phyloP scores from a whole-genome alignment of 2,329 filamentous ascomycete species.

The Fusarium albidum region DNA sequence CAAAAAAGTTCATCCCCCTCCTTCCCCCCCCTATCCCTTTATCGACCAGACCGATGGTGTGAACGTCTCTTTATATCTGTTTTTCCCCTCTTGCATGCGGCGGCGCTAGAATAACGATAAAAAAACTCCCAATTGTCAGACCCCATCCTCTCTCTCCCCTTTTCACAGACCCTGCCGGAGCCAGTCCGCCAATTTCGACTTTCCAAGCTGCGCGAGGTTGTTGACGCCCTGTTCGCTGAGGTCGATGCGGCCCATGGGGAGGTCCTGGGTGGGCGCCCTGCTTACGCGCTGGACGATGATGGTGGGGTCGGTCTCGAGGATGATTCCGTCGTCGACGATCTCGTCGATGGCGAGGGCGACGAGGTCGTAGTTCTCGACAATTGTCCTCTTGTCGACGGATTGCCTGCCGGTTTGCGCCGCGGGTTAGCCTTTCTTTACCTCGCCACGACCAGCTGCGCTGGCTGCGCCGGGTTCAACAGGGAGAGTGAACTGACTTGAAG shows the following conservation, averaged over 20 bases:
- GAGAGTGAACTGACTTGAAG: constrained; percentile 76
- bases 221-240: constrained; percentile 94
- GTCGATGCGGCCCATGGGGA: constrained; percentile 92
- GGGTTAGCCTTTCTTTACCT: too few species aligned
- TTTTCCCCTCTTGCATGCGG: constrained; percentile 37
- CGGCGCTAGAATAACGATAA: constrained; percentile 42
- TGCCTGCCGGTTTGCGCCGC: constrained; percentile 66
- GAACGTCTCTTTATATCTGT: constrained; percentile 33
- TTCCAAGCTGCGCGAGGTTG: constrained; percentile 93
- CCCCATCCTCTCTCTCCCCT: constrained; percentile 1
- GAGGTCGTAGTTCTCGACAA: constrained; percentile 98
- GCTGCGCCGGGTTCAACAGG: not conserved
- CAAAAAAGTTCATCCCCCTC: constrained; percentile 8
- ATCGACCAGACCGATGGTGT: constrained; percentile 34
- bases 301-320: constrained; percentile 95
- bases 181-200: constrained; percentile 89
- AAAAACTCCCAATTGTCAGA: constrained; percentile 38
- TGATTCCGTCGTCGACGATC: constrained; percentile 93
- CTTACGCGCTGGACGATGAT: constrained; percentile 93
- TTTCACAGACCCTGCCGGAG: constrained; percentile 80
- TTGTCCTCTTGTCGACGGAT: constrained; percentile 95
- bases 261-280: constrained; percentile 89
- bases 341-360: constrained; percentile 95
- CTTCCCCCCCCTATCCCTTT: constrained; percentile 24
- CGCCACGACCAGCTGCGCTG: not conserved